Evolutionary conservation across 1,284 basidiomycete genomes (phyloP), one percentile per base, ranked within the genome.

Genomic region (Apiotrichum laibachii): DNA sequence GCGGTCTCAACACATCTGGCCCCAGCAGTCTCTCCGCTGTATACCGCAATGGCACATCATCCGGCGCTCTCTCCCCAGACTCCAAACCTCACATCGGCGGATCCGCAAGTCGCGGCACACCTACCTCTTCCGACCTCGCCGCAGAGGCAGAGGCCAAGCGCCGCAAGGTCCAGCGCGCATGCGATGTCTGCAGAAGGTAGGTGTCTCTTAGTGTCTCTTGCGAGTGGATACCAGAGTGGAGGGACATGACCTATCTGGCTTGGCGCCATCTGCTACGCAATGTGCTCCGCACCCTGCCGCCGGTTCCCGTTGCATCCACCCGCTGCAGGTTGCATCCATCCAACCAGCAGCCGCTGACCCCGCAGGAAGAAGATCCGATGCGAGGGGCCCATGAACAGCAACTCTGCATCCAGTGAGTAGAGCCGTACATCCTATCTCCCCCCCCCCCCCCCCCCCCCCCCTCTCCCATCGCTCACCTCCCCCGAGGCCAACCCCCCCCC

Each of bases 291-390:
- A 31, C 26, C 26, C 26, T 31, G 26, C 26, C 26, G 26, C 26
- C 26, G 7, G 26, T 31, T 31, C 26, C 26, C 26, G 26, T 7
- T 31, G 26, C 26, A 31, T 31, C 26, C 26, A 31, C 26, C 26
- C 26, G 26, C 26, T 31, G 26, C 26, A 31, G 3, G 26, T 31
- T 7, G 4, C 26, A 31, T 31, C 26, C 26, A 31, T 31, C 26
- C 26, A 31, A 31, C 26, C 26, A 31, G 26, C 26, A 31, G 4
- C 4, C 26, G 26, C 26, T 52, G 55, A 34, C 48, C 26, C 12
- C 46, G 26, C 53, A 60, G 61, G 59, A 77, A 77, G 64, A 77
- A 78, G 71, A 79, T 79, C 53, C 72, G 75, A 19, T 79, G 77
- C 59, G 77, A 79, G 50, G 77, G 77, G 1, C 76, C 76, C 7